These are phyloP conservation scores for Histomonas meleagridis DNA, from an alignment of 208 protist species.

Conservation along the genomic window DNA sequence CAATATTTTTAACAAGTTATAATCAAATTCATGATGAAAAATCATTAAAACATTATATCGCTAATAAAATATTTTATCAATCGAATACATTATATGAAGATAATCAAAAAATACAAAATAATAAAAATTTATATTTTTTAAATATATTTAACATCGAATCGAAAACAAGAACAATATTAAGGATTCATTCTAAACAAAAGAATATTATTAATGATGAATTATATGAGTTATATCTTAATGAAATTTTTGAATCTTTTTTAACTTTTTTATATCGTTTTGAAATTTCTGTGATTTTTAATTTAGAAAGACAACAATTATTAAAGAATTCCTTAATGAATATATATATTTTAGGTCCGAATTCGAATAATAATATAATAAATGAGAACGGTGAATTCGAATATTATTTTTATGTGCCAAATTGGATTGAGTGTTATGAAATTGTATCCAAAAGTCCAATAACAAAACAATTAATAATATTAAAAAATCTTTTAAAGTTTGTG, in stretches of 20 bases:
- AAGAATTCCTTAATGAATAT: not conserved
- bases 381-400: not conserved
- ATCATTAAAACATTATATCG: not conserved
- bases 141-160: not conserved
- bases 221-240: not conserved
- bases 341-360: not conserved
- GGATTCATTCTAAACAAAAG: not conserved
- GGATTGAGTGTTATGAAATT: not conserved
- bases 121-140: not conserved
- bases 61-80: not conserved
- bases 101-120: not conserved
- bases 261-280: not conserved
- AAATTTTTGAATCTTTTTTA: not conserved
- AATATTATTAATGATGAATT: not conserved
- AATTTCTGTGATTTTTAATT: not conserved
- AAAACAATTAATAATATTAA: not conserved
- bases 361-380: not conserved
- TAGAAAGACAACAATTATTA: not conserved
- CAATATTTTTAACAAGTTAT: not conserved
- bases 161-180: not conserved
- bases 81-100: not conserved
- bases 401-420: not conserved
- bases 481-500: not conserved
- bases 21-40: not conserved
- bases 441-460: not conserved